These are phyloP conservation scores for Sphaerulina musiva DNA, from an alignment of 2,329 filamentous ascomycete genomes.

Conservation along the genomic window DNA sequence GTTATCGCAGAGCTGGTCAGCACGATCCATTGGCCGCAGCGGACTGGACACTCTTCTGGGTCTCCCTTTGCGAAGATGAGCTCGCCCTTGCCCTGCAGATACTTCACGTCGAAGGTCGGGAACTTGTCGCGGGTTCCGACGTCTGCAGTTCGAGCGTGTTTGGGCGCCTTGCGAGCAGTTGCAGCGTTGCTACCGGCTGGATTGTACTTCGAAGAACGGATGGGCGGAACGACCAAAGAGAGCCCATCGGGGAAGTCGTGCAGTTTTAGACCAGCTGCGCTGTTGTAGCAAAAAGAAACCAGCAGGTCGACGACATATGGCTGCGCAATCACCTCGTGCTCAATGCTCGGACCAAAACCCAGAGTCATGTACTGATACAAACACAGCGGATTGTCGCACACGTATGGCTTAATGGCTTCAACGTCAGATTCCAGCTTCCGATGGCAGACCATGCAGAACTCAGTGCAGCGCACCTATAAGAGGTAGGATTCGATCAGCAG, in stretches of 20 bases:
- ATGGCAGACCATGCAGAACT: constrained; percentile 84
- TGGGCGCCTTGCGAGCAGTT: constrained; percentile 1
- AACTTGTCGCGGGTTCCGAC: background rate
- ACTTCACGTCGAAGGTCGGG: constrained; percentile 24
- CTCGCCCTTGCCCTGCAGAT: constrained; percentile 36
- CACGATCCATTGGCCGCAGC: constrained; percentile 48
- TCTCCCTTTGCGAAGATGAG: constrained; percentile 36
- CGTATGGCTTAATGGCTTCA: constrained; percentile 64
- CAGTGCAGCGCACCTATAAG: constrained; percentile 58
- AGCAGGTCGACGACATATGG: constrained; percentile 80
- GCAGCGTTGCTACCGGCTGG: background rate
- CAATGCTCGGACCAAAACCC: constrained; percentile 78
- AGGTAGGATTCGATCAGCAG: no score
- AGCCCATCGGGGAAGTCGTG: constrained; percentile 54
- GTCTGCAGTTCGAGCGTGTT: background rate
- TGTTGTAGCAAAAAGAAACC: constrained; percentile 70
- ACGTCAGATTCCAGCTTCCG: constrained; percentile 58
- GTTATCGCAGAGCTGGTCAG: constrained; percentile 17
- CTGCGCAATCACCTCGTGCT: constrained; percentile 73
- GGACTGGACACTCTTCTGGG: constrained; percentile 33
- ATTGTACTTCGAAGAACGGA: constrained; percentile 17
- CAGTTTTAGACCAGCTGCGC: constrained; percentile 42
- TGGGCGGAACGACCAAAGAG: constrained; percentile 46
- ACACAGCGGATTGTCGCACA: constrained; percentile 69
- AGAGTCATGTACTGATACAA: constrained; percentile 81